Percentiles rank a stretch among this genome's conserved stretches.
Evolutionary conservation across 495 filamentous ascomycete genomes (phyloP).

Genomic region (Penicillium waksmanii): DNA sequence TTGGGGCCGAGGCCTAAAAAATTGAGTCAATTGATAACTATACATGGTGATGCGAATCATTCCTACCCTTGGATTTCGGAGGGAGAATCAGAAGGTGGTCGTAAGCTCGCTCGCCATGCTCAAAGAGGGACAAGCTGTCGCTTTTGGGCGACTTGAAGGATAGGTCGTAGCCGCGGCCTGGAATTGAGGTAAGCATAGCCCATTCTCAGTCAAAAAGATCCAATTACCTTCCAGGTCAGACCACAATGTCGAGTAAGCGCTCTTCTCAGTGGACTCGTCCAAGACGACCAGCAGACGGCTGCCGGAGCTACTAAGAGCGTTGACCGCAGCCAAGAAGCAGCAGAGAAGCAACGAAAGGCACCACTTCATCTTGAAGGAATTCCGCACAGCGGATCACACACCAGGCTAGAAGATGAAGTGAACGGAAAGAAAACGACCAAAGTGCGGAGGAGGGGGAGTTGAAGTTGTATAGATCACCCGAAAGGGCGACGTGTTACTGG

Average conservation of each 20-base stretch:
- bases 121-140: constrained; percentile 79
- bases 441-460: constrained; percentile 26
- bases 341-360: constrained; percentile 69
- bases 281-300: constrained; percentile 82
- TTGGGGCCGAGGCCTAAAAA: constrained; percentile 78
- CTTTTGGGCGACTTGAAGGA: constrained; percentile 85
- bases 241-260: constrained; percentile 79
- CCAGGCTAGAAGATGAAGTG: constrained; percentile 20
- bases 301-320: constrained; percentile 80
- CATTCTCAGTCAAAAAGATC: not conserved
- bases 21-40: constrained; percentile 33
- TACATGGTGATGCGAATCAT: not conserved
- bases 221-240: constrained; percentile 75
- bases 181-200: constrained; percentile 25
- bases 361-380: constrained; percentile 68
- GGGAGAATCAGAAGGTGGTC: constrained; percentile 91
- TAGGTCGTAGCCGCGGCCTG: constrained; percentile 82
- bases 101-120: constrained; percentile 82
- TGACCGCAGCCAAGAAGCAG: constrained; percentile 64
- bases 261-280: constrained; percentile 74
- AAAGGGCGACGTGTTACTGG: constrained; percentile 56
- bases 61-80: constrained; percentile 81
- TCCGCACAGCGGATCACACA: constrained; percentile 46
- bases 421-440: constrained; percentile 21
- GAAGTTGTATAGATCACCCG: constrained; percentile 29